Percentiles rank a stretch among this genome's conserved stretches.
Evolutionary conservation across 1,139 yeast species (phyloP).

Genomic region (Taphrina deformans): DNA sequence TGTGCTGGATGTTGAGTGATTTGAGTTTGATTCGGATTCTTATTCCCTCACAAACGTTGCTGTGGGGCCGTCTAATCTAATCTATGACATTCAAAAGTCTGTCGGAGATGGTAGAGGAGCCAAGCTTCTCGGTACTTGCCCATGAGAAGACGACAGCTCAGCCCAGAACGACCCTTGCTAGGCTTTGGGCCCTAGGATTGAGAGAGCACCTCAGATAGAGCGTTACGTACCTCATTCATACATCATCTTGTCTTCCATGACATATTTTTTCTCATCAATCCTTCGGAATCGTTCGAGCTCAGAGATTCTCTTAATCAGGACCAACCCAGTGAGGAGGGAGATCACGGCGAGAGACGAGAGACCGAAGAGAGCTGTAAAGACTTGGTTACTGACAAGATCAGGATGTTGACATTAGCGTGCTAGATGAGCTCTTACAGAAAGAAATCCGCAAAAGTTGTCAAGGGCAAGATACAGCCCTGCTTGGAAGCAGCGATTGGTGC

Average conservation of each 20-base stretch:
- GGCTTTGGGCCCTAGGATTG: too few species aligned
- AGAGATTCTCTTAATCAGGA: slow-evolving; percentile 15
- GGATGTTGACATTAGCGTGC: background rate
- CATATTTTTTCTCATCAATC: slow-evolving; percentile 21
- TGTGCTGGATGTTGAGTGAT: background rate
- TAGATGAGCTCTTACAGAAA: slow-evolving; percentile 10
- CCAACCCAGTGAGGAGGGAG: slow-evolving; percentile 15
- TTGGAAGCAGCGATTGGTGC: slow-evolving; percentile 16
- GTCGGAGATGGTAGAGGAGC: too few species aligned
- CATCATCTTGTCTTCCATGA: background rate
- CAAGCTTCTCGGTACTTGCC: too few species aligned
- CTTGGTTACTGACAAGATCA: background rate
- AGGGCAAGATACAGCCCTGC: slow-evolving; percentile 6
- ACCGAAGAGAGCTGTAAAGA: slow-evolving; percentile 7
- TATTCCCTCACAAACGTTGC: slow-evolving; percentile 4
- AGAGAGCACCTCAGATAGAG: too few species aligned
- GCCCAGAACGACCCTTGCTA: too few species aligned
- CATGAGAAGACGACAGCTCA: too few species aligned
- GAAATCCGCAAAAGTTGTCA: slow-evolving; percentile 1
- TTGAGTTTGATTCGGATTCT: background rate
- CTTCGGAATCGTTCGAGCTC: slow-evolving; percentile 22
- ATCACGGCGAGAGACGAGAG: slow-evolving; percentile 2
- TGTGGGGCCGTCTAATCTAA: slow-evolving; percentile 13
- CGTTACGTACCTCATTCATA: too few species aligned
- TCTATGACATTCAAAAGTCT: too few species aligned